phyloP scores from a whole-genome alignment of 345 rosid species.

The Eucalyptus camaldulensis region DNA sequence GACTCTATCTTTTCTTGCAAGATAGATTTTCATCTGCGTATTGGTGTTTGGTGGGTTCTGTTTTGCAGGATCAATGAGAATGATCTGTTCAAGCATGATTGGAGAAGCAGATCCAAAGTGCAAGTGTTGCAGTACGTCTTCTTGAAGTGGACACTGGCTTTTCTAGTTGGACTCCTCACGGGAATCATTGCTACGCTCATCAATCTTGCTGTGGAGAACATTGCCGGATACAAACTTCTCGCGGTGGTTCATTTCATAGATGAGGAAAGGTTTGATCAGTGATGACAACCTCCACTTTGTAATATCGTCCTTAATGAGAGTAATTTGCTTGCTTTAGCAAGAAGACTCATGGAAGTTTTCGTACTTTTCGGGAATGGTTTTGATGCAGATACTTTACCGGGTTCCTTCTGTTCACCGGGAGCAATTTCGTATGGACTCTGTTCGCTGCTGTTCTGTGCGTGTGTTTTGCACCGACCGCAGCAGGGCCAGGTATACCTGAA shows the following conservation, averaged over 20 bases:
- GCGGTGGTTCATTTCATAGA: slow-evolving; percentile 48
- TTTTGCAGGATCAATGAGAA: slow-evolving; percentile 77
- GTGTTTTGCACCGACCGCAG: slow-evolving; percentile 86
- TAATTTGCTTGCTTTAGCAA: not conserved
- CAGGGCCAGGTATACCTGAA: slow-evolving; percentile 96
- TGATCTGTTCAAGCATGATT: slow-evolving; percentile 89
- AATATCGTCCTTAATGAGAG: not conserved
- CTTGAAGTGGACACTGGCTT: slow-evolving; percentile 74
- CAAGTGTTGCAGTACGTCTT: slow-evolving; percentile 81
- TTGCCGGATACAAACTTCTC: slow-evolving; percentile 85
- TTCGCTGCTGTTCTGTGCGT: slow-evolving; percentile 67
- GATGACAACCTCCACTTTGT: not conserved
- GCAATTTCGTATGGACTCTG: slow-evolving; percentile 47
- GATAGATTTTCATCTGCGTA: not conserved
- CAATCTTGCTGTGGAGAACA: slow-evolving; percentile 84
- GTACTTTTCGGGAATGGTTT: not conserved
- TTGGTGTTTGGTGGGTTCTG: not conserved
- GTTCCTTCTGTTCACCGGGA: slow-evolving; percentile 39
- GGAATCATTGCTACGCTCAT: slow-evolving; percentile 78
- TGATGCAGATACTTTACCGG: slow-evolving; percentile 55
- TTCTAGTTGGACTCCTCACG: slow-evolving; percentile 72
- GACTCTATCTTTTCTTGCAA: not conserved
- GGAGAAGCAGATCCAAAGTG: slow-evolving; percentile 81
- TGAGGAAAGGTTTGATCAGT: slow-evolving; percentile 32
- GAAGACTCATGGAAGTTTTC: not conserved